Evolutionary conservation across 495 filamentous ascomycete species (phyloP).

Genomic region (Podospora appendiculata): DNA sequence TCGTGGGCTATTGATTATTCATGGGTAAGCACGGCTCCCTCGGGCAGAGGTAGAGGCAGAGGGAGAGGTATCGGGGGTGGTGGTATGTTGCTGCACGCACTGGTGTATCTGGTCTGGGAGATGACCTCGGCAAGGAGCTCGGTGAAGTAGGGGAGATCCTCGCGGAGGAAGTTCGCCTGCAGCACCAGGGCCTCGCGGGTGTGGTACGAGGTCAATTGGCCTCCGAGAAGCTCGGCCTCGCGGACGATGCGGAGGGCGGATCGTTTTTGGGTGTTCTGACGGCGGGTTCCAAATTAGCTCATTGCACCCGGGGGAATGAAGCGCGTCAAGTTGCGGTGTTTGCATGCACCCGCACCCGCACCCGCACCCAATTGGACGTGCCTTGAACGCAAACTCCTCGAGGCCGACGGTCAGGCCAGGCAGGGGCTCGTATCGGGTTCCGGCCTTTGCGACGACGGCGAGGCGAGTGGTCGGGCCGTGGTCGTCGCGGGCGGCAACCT

Average conservation of each 20-base stretch:
- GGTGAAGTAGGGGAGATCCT: conserved; percentile 95
- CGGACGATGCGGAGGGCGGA: conserved; percentile 85
- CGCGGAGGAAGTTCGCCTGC: conserved; percentile 85
- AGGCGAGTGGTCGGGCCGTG: conserved; percentile 81
- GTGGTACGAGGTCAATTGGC: conserved; percentile 74
- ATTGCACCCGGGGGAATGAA: conserved; percentile 9
- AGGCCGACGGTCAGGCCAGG: conserved; percentile 87
- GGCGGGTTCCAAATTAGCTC: conserved; percentile 40
- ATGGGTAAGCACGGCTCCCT: background rate
- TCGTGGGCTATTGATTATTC: conserved; percentile 58
- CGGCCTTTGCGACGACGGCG: conserved; percentile 85
- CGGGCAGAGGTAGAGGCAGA: background rate
- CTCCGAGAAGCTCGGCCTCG: conserved; percentile 90
- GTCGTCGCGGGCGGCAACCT: conserved; percentile 82
- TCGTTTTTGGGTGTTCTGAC: conserved; percentile 74
- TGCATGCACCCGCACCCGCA: too few species aligned
- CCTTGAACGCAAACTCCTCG: conserved; percentile 95
- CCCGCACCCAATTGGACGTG: conserved; percentile 31
- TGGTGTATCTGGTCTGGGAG: conserved; percentile 72
- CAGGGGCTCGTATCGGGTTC: conserved; percentile 80
- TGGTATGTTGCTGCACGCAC: conserved; percentile 42
- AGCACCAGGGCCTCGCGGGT: conserved; percentile 88
- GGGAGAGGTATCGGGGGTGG: background rate
- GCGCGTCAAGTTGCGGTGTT: too few species aligned
- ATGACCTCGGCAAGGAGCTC: conserved; percentile 92